These are phyloP conservation scores for Chenopodium berlandieri DNA, from an alignment of 148 eudicot genomes.

Conservation along the genomic window DNA sequence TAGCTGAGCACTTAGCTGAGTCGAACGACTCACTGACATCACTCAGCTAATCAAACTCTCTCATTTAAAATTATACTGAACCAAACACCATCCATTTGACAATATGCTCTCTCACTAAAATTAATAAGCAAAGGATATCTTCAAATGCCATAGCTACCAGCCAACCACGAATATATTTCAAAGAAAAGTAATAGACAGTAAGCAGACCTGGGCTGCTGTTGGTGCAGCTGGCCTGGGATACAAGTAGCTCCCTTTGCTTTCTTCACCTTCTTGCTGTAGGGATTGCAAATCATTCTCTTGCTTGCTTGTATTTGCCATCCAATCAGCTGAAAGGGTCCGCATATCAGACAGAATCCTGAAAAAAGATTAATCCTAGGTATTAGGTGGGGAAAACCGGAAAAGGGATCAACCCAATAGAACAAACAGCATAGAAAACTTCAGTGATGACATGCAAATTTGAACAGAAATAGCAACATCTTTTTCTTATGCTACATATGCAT, in stretches of 20 bases:
- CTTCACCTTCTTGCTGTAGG: constrained; percentile 80
- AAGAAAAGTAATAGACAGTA: constrained; percentile 13
- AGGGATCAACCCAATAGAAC: background rate
- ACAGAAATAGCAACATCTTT: background rate
- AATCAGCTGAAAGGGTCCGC: constrained; percentile 98
- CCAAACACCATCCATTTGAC: background rate
- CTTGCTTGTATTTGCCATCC: constrained; percentile 98
- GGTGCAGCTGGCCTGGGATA: constrained; percentile 99
- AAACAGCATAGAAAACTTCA: background rate
- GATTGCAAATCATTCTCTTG: constrained; percentile 68
- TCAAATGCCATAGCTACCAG: background rate
- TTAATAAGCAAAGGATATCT: background rate
- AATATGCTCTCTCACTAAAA: background rate
- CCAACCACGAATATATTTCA: background rate
- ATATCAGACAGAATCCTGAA: constrained; percentile 97
- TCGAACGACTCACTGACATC: background rate
- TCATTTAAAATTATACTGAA: background rate
- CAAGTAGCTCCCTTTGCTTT: constrained; percentile 68
- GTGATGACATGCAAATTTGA: background rate
- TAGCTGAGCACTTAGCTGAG: background rate
- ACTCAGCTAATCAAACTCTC: background rate
- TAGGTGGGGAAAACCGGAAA: background rate
- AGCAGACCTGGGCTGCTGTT: constrained; percentile 85
- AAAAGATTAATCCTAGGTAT: background rate
- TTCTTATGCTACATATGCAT: background rate